Evolutionary conservation across 257 asterid genomes (phyloP), one percentile per base, ranked within the genome.

Genomic region (Prunella vulgaris): DNA sequence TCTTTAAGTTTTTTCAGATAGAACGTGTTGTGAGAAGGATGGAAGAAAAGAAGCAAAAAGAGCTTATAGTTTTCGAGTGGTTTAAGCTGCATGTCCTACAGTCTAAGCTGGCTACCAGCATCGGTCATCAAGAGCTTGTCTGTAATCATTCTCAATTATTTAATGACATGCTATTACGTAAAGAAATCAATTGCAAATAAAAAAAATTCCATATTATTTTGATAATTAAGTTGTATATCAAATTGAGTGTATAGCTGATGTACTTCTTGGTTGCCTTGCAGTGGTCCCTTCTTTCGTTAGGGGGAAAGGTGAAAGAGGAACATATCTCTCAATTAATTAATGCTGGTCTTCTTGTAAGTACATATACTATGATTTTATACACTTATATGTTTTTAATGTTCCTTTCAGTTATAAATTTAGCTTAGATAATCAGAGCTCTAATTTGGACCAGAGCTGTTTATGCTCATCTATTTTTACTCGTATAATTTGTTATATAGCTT

Each of bases 291-390:
- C 89, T 94, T 37, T 87, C 96, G 0, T 68, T 80, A 77, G 96
- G 88, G 24, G 99, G 99, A 73, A 86, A 81, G 84, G 97, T 91
- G 86, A 82, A 85, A 82, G 99, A 94, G 75, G 92, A 89, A 9
- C 90, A 87, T 73, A 82, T 93, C 73, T 84, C 99, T 73, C 87
- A 78, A 69, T 83, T 94, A 68, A 88, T 94, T 72, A 88, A 78
- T 72, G 91, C 96, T 63, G 97, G 99, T 48, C 86, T 94, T 76
- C 82, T 94, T 78, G 97, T 94, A 78, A 91, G 95, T 82, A 38
- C 53, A 73, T 61, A n/a, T 72, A 21, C 24, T 24, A 15, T 18
- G 4, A 24, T 48, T 4, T 5, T 48, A 5, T 48, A 32, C 37
- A 32, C 8, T 48, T 1, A 1, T 49, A 49, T 7, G 25, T 49